phyloP scores from a whole-genome alignment of 345 rosid species.

The Citrus glauca region DNA sequence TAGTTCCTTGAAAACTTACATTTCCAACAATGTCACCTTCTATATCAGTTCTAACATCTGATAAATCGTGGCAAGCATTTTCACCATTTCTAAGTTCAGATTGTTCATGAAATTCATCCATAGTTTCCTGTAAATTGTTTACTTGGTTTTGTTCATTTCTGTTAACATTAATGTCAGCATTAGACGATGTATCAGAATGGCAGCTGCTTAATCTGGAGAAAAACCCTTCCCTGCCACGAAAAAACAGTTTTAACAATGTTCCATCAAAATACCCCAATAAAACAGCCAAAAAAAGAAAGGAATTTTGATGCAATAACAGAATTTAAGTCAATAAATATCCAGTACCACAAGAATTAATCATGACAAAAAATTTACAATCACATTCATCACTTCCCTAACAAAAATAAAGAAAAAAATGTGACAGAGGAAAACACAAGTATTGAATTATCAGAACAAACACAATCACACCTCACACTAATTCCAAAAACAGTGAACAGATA shows the following conservation, averaged over 20 bases:
- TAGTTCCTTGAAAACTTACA: constrained; percentile 36
- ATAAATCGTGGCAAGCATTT: constrained; percentile 25
- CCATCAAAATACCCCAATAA: not conserved
- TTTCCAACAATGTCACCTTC: constrained; percentile 27
- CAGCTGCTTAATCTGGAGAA: constrained; percentile 66
- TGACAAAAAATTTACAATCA: not conserved
- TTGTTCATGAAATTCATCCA: constrained; percentile 30
- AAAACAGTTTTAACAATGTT: constrained; percentile 11
- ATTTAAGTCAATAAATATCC: not conserved
- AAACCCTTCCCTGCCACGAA: constrained; percentile 69
- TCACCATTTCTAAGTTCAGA: constrained; percentile 30
- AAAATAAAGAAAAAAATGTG: not conserved
- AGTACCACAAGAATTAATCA: not conserved
- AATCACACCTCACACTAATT: not conserved
- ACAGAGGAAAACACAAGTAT: not conserved
- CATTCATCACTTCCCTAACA: not conserved
- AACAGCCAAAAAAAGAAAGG: not conserved
- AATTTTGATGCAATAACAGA: constrained; percentile 1
- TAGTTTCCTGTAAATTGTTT: constrained; percentile 27
- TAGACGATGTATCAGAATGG: constrained; percentile 59
- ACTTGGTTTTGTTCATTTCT: constrained; percentile 41
- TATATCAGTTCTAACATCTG: constrained; percentile 35
- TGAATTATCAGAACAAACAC: not conserved
- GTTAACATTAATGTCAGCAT: constrained; percentile 36
- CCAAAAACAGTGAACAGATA: not conserved